Base-by-base conservation (phyloP, 441 rosid genomes). In the Brassica hybrid region DNA sequence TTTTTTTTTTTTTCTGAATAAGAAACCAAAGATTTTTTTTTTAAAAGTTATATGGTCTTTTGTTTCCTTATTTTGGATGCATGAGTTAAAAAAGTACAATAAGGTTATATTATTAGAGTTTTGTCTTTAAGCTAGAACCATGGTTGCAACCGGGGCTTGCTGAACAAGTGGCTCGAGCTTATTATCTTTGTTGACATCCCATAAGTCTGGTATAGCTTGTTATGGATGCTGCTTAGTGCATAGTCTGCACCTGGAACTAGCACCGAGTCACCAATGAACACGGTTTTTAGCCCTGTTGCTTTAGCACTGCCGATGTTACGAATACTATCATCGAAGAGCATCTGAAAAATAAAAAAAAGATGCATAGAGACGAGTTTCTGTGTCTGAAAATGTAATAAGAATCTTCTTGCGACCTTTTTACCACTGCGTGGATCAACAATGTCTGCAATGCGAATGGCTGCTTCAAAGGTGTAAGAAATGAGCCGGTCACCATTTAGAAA, bases 251-350 rank as follows among this genome's bases (percentile, higher is more conserved):
- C 95, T 6, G 88, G 86, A 61, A 88, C 87, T 34, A 83, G 83
- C 45, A 69, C 84, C 0, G 90, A 87, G 82, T 86, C 82, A 13
- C 97, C 97, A 21, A 90, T 95, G 41, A 94, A 82, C 48, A 90
- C 95, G 0, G 97, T 90, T 23, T 84, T 92, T 32, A 94, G 86
- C 7, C 91, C 93, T 7, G 93, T 88, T 23, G 84, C 90, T 84
- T 92, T 91, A 63, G 86, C 97, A 23, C 85, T 89, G 7, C 86
- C 91, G 65, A 94, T 92, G 85, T 94, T 94, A 59, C 97, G 85
- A 64, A 88, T 75, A 75, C 97, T 94, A 84, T 94, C 97, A 68
- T 94, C 97, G 6, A 94, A 91, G 90, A 92, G 91, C 54, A 94
- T 84, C 97, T 94, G 83, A 70, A 64, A 43, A 17, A 5, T 4